Base-by-base conservation (phyloP, 805 yeast species). In the Candida chauliodis region DNA sequence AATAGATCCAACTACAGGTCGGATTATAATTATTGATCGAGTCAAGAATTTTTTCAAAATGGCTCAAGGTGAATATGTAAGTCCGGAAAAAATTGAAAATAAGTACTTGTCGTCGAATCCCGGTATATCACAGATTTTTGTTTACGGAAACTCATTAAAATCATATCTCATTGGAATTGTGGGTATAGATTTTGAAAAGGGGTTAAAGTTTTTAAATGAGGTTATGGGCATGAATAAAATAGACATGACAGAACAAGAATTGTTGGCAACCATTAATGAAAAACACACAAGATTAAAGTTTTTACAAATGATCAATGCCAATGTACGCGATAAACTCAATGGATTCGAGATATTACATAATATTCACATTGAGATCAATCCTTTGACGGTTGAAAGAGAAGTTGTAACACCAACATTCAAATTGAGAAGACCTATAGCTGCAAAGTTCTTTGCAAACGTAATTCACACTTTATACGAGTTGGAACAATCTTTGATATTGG, bases 11-110 rank as follows among this genome's bases (percentile, higher is more conserved):
- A 40, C 45, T 1, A 59, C 63, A 5, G 86, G 86, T 6, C 66
- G 81, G 27, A 50, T 83, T 14, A 62, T 59, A 31, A 78, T 82
- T 38, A 68, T 81, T 47, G 90, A 83, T 51, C 69, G 90, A 41
- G 86, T 82, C 22, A 82, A 82, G 63, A 82, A 82, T 61, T 82
- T 82, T 59, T 82, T 81, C 69, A 82, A 82, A 45, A 53, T 63
- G 47, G 51, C 64, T 1, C 69, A 63, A 41, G 69, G 69, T 34
- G 69, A 63, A 57, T 82, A 81, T 57, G 73, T 82, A 37, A 81
- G 86, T 1, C 83, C 86, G 8, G 90, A 82, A 51, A 79, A 75
- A 58, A 75, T 82, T 47, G 89, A 82, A 50, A 79, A 77, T 49
- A 57, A 63, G 10, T 81, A 82, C 53, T 51, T 77, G 24, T 65